Evolutionary conservation across 352 stramenopile species (phyloP).

Genomic region (Phytophthora lateralis): DNA sequence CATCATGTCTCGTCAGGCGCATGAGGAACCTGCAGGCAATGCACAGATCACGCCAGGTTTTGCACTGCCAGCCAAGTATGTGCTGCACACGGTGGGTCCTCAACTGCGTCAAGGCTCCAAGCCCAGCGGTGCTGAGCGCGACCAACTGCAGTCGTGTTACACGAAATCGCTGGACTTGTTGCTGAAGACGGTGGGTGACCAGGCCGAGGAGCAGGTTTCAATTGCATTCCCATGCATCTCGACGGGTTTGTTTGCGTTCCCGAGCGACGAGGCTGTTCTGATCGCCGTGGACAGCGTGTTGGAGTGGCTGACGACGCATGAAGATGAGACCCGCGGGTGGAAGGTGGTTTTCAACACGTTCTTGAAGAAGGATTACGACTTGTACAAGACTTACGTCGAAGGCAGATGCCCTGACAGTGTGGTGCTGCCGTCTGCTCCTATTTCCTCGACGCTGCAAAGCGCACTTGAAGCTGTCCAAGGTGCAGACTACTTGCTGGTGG

Average conservation of each 20-base stretch:
- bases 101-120: conserved; percentile 42
- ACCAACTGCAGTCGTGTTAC: conserved; percentile 53
- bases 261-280: conserved; percentile 51
- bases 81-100: conserved; percentile 70
- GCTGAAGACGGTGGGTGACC: conserved; percentile 34
- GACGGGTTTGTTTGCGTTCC: conserved; percentile 72
- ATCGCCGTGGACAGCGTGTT: conserved; percentile 54
- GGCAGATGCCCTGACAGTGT: conserved; percentile 26
- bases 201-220: conserved; percentile 23
- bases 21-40: conserved; percentile 44
- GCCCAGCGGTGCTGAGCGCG: conserved; percentile 31
- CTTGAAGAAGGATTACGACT: conserved; percentile 52
- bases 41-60: conserved; percentile 70
- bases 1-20: conserved; percentile 46
- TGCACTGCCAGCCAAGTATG: conserved; percentile 48
- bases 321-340: conserved; percentile 38
- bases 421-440: conserved; percentile 20
- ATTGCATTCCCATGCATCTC: conserved; percentile 75
- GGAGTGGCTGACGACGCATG: conserved; percentile 52
- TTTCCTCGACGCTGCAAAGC: conserved; percentile 32
- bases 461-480: conserved; percentile 46
- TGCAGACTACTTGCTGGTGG: conserved; percentile 69
- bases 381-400: conserved; percentile 53
- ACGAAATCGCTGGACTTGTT: conserved; percentile 53
- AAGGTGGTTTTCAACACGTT: conserved; percentile 82